Conservation (phyloP, 176 grass and related monocot genomes). For the Puccinellia tenuiflora region DNA sequence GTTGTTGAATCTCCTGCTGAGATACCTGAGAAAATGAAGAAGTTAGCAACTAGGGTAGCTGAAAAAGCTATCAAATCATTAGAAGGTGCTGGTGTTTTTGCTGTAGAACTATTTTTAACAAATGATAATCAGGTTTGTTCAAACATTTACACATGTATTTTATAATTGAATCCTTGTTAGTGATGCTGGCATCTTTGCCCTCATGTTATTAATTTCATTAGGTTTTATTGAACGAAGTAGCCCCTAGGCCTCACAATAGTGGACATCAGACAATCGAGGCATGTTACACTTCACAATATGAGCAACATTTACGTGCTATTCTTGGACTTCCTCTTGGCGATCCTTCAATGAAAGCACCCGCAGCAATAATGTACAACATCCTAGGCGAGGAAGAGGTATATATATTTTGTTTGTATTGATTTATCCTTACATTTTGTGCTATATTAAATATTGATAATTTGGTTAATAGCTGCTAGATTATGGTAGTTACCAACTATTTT, state of each 20-base stretch:
- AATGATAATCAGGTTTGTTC: slow-evolving; percentile 67
- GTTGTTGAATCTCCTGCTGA: slow-evolving; percentile 83
- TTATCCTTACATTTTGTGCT: slow-evolving; percentile 6
- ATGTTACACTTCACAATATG: slow-evolving; percentile 94
- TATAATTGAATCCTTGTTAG: not conserved
- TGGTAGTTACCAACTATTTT: slow-evolving; percentile 6
- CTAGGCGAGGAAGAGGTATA: slow-evolving; percentile 81
- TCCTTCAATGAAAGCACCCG: slow-evolving; percentile 73
- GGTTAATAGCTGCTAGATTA: not conserved
- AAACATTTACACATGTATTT: not conserved
- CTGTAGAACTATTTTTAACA: slow-evolving; percentile 95
- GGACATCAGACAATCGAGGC: slow-evolving; percentile 94
- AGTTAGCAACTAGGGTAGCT: slow-evolving; percentile 58
- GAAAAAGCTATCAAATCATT: slow-evolving; percentile 67
- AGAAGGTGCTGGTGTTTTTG: slow-evolving; percentile 88
- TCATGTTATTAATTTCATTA: slow-evolving; percentile 21
- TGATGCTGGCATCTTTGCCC: not conserved
- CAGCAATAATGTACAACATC: slow-evolving; percentile 97
- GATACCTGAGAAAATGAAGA: slow-evolving; percentile 64
- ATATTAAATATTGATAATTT: slow-evolving; percentile 10
- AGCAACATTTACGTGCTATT: slow-evolving; percentile 92
- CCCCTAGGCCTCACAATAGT: slow-evolving; percentile 94
- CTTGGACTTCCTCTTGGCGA: slow-evolving; percentile 91
- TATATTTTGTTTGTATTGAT: not conserved
- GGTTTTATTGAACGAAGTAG: slow-evolving; percentile 92